These are phyloP conservation scores for Forsythia suspensa DNA, from an alignment of 257 asterid species.

Conservation along the genomic window DNA sequence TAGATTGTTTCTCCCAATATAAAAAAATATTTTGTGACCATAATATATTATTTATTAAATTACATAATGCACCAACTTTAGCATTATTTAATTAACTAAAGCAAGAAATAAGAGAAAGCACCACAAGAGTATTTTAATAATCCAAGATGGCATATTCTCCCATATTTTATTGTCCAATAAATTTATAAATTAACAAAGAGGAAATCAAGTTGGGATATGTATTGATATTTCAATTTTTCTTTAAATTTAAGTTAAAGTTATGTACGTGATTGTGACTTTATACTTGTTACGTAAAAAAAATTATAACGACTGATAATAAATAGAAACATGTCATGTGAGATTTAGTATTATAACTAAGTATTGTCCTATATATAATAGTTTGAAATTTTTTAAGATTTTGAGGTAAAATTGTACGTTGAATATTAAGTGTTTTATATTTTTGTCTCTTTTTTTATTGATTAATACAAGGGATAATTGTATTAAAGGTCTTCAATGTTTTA, in stretches of 20 bases:
- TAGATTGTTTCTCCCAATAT: constrained; percentile 35
- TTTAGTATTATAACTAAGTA: background rate
- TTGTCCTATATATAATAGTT: no score
- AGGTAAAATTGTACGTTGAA: no score
- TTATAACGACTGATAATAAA: background rate
- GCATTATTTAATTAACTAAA: constrained; percentile 34
- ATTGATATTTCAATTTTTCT: constrained; percentile 5
- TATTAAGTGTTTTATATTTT: no score
- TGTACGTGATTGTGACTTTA: background rate
- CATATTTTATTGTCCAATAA: constrained; percentile 23
- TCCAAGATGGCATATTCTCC: constrained; percentile 45
- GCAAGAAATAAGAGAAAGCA: constrained; percentile 32
- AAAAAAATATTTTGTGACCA: constrained; percentile 14
- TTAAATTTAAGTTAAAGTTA: constrained; percentile 16
- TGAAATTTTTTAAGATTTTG: no score
- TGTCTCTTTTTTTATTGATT: no score
- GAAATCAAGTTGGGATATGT: background rate
- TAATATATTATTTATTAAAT: constrained; percentile 21
- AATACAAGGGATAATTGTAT: no score
- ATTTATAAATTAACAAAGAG: background rate
- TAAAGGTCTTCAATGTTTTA: no score
- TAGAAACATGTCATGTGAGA: background rate
- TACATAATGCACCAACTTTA: constrained; percentile 27
- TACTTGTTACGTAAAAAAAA: background rate
- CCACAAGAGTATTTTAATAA: constrained; percentile 17